Percentiles rank a stretch among this genome's conserved stretches.
Conservation (phyloP, 2,329 filamentous ascomycete genomes). For the Penicillium palitans region DNA sequence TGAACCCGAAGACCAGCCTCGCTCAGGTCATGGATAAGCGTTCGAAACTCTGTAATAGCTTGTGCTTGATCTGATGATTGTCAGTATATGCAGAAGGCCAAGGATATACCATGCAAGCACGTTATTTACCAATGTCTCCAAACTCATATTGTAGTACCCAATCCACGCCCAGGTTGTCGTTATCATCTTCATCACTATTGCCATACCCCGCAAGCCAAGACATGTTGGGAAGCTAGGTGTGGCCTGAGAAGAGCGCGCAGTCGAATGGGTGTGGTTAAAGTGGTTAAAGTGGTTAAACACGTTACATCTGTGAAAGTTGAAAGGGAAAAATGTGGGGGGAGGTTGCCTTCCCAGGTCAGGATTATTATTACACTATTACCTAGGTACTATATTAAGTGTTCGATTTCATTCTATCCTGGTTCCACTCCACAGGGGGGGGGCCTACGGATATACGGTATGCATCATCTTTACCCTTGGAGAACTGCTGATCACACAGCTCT, state of each 20-base stretch:
- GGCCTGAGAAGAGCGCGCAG: background rate
- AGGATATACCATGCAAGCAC: conserved; percentile 1
- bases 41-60: conserved; percentile 73
- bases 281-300: background rate
- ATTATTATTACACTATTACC: background rate
- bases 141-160: conserved; percentile 83
- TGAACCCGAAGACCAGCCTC: conserved; percentile 82
- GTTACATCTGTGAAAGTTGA: background rate
- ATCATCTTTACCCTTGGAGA: background rate
- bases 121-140: conserved; percentile 60
- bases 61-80: conserved; percentile 59
- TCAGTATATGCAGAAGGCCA: conserved; percentile 15
- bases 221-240: conserved; percentile 19
- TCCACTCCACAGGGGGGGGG: background rate
- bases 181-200: conserved; percentile 44
- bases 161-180: conserved; percentile 73
- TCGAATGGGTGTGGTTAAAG: background rate
- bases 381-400: background rate
- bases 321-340: background rate
- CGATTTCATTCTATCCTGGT: background rate
- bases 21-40: conserved; percentile 73
- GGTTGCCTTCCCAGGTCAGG: background rate
- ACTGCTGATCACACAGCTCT: background rate
- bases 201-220: conserved; percentile 28
- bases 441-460: background rate